Percentiles rank a stretch among this genome's conserved stretches.
Evolutionary conservation across 1,284 basidiomycete species (phyloP).

Genomic region (Trametes sp.): DNA sequence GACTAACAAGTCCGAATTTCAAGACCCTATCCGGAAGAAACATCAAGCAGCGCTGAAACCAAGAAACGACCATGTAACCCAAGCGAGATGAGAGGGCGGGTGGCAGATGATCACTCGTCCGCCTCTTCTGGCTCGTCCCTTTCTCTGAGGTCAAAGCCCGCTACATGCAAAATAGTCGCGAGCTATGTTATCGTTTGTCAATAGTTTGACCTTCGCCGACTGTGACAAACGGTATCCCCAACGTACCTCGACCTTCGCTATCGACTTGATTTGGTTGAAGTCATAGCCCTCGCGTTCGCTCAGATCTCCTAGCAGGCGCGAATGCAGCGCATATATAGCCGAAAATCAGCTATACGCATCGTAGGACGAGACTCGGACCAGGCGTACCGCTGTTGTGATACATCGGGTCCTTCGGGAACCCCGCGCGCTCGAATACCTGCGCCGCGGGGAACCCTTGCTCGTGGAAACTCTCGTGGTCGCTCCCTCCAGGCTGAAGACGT

Average conservation of each 20-base stretch:
- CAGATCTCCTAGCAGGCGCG: constrained; percentile 63
- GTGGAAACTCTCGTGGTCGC: constrained; percentile 89
- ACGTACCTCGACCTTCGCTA: constrained; percentile 86
- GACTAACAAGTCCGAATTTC: too few species aligned
- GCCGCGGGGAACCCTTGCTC: constrained; percentile 84
- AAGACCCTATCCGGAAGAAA: too few species aligned
- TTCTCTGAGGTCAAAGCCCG: constrained; percentile 54
- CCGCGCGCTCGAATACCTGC: constrained; percentile 84
- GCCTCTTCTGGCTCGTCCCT: background rate
- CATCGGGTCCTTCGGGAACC: constrained; percentile 84
- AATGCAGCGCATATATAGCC: background rate
- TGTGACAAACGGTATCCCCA: background rate
- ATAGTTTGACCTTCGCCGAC: background rate
- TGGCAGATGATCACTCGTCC: background rate
- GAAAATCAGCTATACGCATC: background rate
- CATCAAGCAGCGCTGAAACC: too few species aligned
- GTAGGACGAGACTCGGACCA: background rate
- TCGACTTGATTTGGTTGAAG: constrained; percentile 78
- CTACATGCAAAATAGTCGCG: constrained; percentile 58
- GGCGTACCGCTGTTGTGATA: constrained; percentile 78
- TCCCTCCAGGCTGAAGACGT: constrained; percentile 73
- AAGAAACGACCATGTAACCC: background rate
- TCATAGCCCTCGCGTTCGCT: constrained; percentile 82
- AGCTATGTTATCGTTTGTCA: constrained; percentile 46
- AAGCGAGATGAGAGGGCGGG: background rate